Base-by-base conservation (phyloP, 2,329 filamentous ascomycete species). In the Xylariales sp. region DNA sequence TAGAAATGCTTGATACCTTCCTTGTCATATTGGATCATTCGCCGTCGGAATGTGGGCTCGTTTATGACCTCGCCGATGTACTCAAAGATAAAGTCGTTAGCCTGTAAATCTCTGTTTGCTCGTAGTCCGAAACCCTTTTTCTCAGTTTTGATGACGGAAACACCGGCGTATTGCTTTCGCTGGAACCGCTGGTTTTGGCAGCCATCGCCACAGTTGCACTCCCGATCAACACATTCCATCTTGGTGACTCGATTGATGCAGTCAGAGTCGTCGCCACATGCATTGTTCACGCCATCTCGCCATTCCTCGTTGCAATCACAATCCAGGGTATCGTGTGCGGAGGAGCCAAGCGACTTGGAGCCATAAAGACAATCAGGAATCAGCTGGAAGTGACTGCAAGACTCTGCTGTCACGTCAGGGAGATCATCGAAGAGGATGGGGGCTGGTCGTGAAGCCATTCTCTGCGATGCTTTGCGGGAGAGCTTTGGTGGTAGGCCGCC, bases 1-100 rank as follows among this genome's bases (percentile, higher is more conserved):
- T 98, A 98, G 64, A 98, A 98, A 66, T 98, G 93, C 64, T 94
- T 95, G 74, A 98, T 96, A 46, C 90, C 90, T 62, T 97, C 88
- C 35, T 93, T 78, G 59, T 96, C 89, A 64, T 98, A 98, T 57
- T 94, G 86, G 28, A 88, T 70, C 82, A 94, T 96, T 47, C 93
- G 88, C 44, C 82, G 81, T 42, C 89, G 86, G 59, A 97, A 97
- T 9, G 85, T 85, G 21, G 80, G 76, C 65, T 98, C 91, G 55
- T 94, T 91, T 61, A 98, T 96, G 53, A 97, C 93, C 66, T 98
- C 93, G 54, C 93, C 93, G 54, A 98, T 91, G 63, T 98, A 98
- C 67, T 98, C 93, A 61, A 88, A 97, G 53, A 98, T 88, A 60
- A 98, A 95, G 59, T 96, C 88, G 59, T 95, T 82, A 16, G 86